Percentiles rank a stretch among this genome's conserved stretches.
These are phyloP conservation scores for Sanghuangporus sanghuang DNA, from an alignment of 1,284 basidiomycete genomes.

Conservation along the genomic window DNA sequence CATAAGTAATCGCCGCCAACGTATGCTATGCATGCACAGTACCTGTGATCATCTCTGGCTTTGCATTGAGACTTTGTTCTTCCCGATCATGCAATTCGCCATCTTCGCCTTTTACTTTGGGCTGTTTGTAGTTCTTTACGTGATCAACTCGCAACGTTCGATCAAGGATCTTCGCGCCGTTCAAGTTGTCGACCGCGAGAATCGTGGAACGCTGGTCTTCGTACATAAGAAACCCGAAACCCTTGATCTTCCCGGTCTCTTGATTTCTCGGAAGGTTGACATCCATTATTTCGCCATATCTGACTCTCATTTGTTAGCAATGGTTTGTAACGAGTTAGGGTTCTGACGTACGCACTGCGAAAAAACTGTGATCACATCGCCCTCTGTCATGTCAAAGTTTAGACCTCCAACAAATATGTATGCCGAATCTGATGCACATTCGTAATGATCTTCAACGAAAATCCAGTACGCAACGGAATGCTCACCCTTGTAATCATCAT, in stretches of 20 bases:
- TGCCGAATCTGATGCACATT: constrained; percentile 68
- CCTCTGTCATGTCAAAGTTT: constrained; percentile 85
- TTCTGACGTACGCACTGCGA: constrained; percentile 70
- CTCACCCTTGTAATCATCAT: constrained; percentile 88
- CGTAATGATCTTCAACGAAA: constrained; percentile 9
- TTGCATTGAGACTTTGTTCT: constrained; percentile 81
- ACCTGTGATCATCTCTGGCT: constrained; percentile 69
- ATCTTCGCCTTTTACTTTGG: constrained; percentile 73
- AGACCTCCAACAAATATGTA: constrained; percentile 93
- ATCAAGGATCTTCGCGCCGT: constrained; percentile 87
- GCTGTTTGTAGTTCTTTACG: constrained; percentile 90
- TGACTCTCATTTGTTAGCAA: constrained; percentile 27
- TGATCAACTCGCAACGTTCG: constrained; percentile 91
- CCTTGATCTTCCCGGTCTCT: constrained; percentile 81
- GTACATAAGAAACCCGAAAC: constrained; percentile 98
- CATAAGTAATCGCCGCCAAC: not conserved
- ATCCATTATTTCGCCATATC: constrained; percentile 94
- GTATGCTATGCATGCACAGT: constrained; percentile 24
- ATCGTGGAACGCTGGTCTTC: constrained; percentile 96
- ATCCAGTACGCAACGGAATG: not conserved
- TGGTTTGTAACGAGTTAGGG: not conserved
- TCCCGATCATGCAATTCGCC: constrained; percentile 89
- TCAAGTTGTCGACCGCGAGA: constrained; percentile 97
- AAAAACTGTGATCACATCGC: constrained; percentile 96
- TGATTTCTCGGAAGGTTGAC: constrained; percentile 93